Conservation (phyloP, 2,329 filamentous ascomycete species). For the Fusarium sp. region DNA sequence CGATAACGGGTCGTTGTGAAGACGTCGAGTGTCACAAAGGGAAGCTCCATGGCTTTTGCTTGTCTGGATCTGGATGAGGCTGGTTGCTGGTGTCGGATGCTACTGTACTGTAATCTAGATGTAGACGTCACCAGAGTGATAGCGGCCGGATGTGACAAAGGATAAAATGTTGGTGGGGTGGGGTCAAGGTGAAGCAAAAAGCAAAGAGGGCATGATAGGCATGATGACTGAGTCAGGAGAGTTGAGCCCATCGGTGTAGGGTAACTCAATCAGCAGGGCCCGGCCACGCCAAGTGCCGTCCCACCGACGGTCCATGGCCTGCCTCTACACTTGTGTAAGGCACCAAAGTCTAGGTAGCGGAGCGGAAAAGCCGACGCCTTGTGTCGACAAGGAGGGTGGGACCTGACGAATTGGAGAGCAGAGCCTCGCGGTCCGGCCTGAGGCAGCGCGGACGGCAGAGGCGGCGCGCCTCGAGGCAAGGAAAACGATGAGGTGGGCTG, state of each 20-base stretch:
- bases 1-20: slow-evolving; percentile 63
- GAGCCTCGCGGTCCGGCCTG: neutral
- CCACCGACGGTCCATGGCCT: neutral
- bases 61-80: neutral
- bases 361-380: slow-evolving; percentile 12
- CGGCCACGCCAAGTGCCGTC: neutral
- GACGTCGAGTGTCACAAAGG: slow-evolving; percentile 67
- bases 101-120: neutral
- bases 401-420: slow-evolving; percentile 30
- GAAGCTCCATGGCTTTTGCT: slow-evolving; percentile 49
- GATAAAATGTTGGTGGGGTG: slow-evolving; percentile 26
- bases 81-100: neutral
- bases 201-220: neutral
- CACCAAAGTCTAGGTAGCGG: slow-evolving; percentile 11
- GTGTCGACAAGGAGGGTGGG: neutral
- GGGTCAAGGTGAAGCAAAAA: slow-evolving; percentile 13
- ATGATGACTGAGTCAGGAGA: slow-evolving; percentile 24
- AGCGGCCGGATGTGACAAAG: slow-evolving; percentile 19
- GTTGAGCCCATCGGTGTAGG: slow-evolving; percentile 18
- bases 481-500: neutral
- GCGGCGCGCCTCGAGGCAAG: slow-evolving; percentile 26
- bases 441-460: neutral
- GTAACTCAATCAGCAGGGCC: slow-evolving; percentile 5
- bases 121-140: slow-evolving; percentile 24
- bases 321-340: slow-evolving; percentile 30